These are phyloP conservation scores for Bryum argenteum DNA, from an alignment of 225 moss, liverwort and hornwort species.

Conservation along the genomic window DNA sequence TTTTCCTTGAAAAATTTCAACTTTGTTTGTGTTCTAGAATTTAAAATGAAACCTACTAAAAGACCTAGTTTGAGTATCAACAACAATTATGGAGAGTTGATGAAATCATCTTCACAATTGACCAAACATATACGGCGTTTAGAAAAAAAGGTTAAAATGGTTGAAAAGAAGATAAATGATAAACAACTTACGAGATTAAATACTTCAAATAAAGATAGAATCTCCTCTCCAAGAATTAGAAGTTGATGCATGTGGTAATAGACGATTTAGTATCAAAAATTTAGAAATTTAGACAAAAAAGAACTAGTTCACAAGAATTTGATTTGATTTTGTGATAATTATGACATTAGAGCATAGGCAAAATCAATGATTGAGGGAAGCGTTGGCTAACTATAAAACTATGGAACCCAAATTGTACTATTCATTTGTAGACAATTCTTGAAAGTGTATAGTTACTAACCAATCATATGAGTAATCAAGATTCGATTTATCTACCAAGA, in stretches of 20 bases:
- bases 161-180: conserved; percentile 4
- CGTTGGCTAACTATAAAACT: no score
- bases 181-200: background rate
- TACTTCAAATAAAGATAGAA: background rate
- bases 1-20: no score
- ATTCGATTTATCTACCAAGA: no score
- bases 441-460: no score
- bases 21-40: background rate
- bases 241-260: background rate
- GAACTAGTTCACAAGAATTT: no score
- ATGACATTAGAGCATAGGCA: no score
- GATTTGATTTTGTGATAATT: no score
- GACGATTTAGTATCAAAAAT: background rate
- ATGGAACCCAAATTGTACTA: no score
- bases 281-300: background rate
- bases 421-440: no score
- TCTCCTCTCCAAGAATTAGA: background rate
- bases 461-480: no score
- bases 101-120: background rate
- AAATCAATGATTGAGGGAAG: no score
- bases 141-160: conserved; percentile 21
- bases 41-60: conserved; percentile 7
- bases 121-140: conserved; percentile 7
- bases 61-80: background rate
- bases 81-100: background rate